Evolutionary conservation across 371 early-diverging fungal species (phyloP).

Genomic region (Catenaria anguillulae): DNA sequence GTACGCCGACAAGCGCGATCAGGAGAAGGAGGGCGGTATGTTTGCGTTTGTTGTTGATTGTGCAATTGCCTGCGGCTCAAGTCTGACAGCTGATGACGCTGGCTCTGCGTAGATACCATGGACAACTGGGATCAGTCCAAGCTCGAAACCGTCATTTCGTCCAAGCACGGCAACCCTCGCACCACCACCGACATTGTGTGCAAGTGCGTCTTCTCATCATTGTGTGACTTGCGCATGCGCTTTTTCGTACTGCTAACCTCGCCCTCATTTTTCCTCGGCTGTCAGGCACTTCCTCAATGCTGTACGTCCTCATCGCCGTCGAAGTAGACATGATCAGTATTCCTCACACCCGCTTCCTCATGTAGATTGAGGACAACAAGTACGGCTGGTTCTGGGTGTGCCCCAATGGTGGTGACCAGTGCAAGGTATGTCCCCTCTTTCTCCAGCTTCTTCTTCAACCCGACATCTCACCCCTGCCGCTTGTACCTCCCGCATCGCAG

Average conservation of each 20-base stretch:
- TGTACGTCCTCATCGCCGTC: too few relatives aligned
- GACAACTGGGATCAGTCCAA: conserved; percentile 88
- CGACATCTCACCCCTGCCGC: conserved; percentile 75
- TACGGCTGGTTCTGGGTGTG: conserved; percentile 99
- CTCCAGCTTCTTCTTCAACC: conserved; percentile 14
- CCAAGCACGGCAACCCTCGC: conserved; percentile 66
- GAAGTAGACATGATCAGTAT: too few relatives aligned
- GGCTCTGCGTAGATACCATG: conserved; percentile 56
- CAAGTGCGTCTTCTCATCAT: too few relatives aligned
- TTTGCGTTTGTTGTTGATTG: not conserved
- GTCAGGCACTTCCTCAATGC: too few relatives aligned
- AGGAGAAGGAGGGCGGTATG: conserved; percentile 28
- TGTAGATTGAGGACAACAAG: conserved; percentile 92
- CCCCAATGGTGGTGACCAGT: conserved; percentile 62
- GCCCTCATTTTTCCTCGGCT: not conserved
- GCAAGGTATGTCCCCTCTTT: too few relatives aligned
- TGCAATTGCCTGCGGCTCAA: too few relatives aligned
- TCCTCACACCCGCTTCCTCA: too few relatives aligned
- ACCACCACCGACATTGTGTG: conserved; percentile 86
- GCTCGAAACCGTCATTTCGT: conserved; percentile 70
- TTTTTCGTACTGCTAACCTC: not conserved
- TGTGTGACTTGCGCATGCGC: too few relatives aligned
- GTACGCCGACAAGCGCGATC: conserved; percentile 68
- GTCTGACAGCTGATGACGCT: too few relatives aligned
- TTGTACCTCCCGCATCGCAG: too few relatives aligned